Evolutionary conservation across 2,329 filamentous ascomycete genomes (phyloP).

Genomic region (Beauveria sp.): DNA sequence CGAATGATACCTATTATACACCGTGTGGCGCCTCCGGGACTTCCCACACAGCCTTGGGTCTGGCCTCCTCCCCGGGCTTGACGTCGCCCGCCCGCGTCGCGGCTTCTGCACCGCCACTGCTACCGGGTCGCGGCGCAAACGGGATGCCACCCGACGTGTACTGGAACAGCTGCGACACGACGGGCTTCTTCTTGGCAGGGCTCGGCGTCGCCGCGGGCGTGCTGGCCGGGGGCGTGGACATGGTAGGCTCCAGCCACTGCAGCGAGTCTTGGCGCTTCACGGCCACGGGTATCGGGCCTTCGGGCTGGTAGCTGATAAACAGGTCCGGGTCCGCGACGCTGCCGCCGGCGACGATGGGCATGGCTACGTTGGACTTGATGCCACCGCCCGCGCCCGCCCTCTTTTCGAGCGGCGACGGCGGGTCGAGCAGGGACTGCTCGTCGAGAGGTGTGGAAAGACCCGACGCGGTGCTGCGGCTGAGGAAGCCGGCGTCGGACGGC

Average conservation of each 20-base stretch:
- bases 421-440: conserved; percentile 4
- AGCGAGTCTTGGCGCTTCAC: conserved; percentile 32
- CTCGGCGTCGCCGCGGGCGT: conserved; percentile 26
- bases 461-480: conserved; percentile 22
- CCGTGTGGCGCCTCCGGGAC: conserved; percentile 22
- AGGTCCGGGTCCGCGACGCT: conserved; percentile 24
- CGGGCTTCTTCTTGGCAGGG: conserved; percentile 26
- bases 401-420: conserved; percentile 5
- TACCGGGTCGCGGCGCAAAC: conserved; percentile 30
- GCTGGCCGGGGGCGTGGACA: conserved; percentile 25
- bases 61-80: not conserved
- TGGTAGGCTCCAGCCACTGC: conserved; percentile 46
- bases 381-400: not conserved
- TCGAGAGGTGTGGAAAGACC: not conserved
- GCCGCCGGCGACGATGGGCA: conserved; percentile 9
- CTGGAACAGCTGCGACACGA: conserved; percentile 21
- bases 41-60: not conserved
- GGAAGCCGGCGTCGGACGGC: conserved; percentile 18
- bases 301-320: conserved; percentile 49
- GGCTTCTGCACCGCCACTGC: not conserved
- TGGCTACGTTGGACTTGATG: not conserved
- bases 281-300: conserved; percentile 37
- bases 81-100: not conserved
- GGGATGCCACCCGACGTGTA: conserved; percentile 40
- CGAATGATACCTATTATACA: not conserved